Percentiles rank a stretch among this genome's conserved stretches.
Conservation (phyloP, 768 basidiomycete genomes). For the Suillus clintonianus region DNA sequence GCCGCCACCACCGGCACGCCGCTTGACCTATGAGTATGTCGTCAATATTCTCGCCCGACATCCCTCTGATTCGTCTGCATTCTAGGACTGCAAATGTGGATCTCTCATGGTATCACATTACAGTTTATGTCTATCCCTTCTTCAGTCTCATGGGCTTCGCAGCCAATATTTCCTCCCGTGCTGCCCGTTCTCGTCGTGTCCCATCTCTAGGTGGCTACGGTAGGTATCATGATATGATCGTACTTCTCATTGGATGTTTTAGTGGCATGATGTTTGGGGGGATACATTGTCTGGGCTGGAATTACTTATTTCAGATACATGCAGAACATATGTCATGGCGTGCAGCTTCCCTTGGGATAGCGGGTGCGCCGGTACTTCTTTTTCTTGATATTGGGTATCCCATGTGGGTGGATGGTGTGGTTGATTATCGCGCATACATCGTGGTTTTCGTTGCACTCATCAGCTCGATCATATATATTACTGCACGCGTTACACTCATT, state of each 20-base stretch:
- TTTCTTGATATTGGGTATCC: background rate
- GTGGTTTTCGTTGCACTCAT: rapidly evolving
- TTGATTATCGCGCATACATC: background rate
- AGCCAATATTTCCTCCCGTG: background rate
- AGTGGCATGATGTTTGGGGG: constrained; percentile 24
- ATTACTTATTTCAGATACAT: constrained; percentile 16
- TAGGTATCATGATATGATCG: background rate
- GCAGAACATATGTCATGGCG: constrained; percentile 22
- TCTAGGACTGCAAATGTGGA: too few species aligned
- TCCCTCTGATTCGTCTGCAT: background rate
- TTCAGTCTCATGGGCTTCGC: background rate
- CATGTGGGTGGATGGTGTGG: too few species aligned
- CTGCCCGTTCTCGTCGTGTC: background rate
- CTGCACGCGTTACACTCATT: constrained; percentile 12
- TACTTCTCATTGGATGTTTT: background rate
- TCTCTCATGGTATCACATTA: too few species aligned
- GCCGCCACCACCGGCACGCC: background rate
- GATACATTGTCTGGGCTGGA: constrained; percentile 28
- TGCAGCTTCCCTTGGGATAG: constrained; percentile 12
- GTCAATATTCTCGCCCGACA: background rate
- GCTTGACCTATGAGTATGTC: background rate
- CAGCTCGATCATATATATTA: constrained; percentile 5
- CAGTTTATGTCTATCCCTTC: background rate
- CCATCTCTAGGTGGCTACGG: background rate
- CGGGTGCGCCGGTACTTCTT: background rate